A percentile compares a stretch with the other conserved stretches of the same genome.
phyloP scores from a whole-genome alignment of 768 basidiomycete species.

The Pilatotrama ljubarskyi region DNA sequence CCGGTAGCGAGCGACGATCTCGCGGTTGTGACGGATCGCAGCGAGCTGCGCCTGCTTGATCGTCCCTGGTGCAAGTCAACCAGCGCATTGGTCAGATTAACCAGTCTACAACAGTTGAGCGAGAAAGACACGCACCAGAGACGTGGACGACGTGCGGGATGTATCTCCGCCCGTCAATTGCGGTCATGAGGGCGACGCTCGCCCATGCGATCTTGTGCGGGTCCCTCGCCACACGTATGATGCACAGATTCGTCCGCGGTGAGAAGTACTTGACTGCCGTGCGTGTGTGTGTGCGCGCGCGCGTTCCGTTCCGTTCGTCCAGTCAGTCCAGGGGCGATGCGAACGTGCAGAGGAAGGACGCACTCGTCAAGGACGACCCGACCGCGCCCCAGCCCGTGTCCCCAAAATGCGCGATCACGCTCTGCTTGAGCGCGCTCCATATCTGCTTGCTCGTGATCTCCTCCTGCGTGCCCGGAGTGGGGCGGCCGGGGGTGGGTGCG shows the following conservation, averaged over 20 bases:
- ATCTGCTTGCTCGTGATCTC: conserved; percentile 63
- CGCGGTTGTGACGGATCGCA: conserved; percentile 72
- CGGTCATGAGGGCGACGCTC: conserved; percentile 66
- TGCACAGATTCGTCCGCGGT: conserved; percentile 77
- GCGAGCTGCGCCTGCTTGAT: conserved; percentile 83
- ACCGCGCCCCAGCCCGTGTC: conserved; percentile 87
- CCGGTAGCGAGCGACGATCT: conserved; percentile 67
- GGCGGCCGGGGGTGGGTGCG: conserved; percentile 21
- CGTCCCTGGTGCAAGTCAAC: conserved; percentile 54
- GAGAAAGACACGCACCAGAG: conserved; percentile 55
- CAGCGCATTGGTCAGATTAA: neutral
- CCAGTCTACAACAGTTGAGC: neutral
- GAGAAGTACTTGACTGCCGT: conserved; percentile 84
- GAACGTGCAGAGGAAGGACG: conserved; percentile 24
- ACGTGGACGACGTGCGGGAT: conserved; percentile 81
- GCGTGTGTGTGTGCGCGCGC: conserved; percentile 12
- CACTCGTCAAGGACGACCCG: conserved; percentile 68
- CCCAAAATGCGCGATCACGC: conserved; percentile 72
- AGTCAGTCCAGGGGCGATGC: neutral
- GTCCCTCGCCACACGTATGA: conserved; percentile 82
- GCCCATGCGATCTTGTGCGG: conserved; percentile 82
- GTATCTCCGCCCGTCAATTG: conserved; percentile 55
- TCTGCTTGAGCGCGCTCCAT: conserved; percentile 68
- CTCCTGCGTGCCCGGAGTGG: conserved; percentile 19
- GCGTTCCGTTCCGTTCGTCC: neutral